Conservation (phyloP, 176 grass and related monocot genomes). For the Musa troglodytarum region DNA sequence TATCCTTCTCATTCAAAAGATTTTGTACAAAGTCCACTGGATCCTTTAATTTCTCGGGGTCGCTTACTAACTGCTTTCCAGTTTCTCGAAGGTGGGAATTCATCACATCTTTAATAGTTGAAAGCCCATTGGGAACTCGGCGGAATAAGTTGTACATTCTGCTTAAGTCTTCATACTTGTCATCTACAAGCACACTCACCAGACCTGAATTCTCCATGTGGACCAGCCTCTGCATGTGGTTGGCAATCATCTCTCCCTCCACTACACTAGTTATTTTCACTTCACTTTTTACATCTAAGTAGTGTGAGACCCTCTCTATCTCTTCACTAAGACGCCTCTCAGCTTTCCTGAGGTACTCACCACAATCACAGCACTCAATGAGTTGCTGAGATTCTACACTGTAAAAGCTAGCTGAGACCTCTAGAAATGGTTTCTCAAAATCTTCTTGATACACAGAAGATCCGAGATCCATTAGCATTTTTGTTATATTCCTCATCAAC, state of each 20-base stretch:
- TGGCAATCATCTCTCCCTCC: constrained; percentile 94
- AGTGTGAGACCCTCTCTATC: constrained; percentile 90
- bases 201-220: constrained; percentile 97
- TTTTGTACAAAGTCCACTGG: constrained; percentile 90
- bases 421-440: constrained; percentile 85
- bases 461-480: constrained; percentile 97
- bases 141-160: constrained; percentile 86
- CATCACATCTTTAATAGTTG: constrained; percentile 68
- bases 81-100: constrained; percentile 77
- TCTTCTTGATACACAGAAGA: constrained; percentile 82
- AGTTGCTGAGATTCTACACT: constrained; percentile 70
- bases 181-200: constrained; percentile 88
- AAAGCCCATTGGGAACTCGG: constrained; percentile 76
- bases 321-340: constrained; percentile 93
- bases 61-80: constrained; percentile 70
- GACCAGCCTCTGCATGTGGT: constrained; percentile 90
- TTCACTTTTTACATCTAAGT: constrained; percentile 74
- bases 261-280: constrained; percentile 86
- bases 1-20: constrained; percentile 87
- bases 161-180: constrained; percentile 68
- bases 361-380: constrained; percentile 86
- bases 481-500: constrained; percentile 76
- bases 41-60: constrained; percentile 85
- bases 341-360: constrained; percentile 73
- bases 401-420: constrained; percentile 78